A percentile compares a stretch with the other conserved stretches of the same genome.
Evolutionary conservation across 202 grass and related monocot genomes (phyloP).

Genomic region (Schoenoplectus triqueter): DNA sequence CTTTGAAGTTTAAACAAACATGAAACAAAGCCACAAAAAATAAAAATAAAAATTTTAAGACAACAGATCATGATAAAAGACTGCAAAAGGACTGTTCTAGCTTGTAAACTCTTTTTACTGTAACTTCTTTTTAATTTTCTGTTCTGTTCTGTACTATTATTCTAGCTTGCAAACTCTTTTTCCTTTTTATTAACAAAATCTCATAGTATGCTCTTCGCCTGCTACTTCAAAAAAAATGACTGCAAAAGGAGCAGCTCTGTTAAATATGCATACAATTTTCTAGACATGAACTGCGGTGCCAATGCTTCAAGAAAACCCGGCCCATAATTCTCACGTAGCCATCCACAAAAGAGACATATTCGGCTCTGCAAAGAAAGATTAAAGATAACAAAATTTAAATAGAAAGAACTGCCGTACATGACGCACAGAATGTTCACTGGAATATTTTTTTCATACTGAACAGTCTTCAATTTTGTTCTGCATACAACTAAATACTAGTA

Average conservation of each 20-base stretch:
- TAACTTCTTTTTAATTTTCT: too few relatives aligned
- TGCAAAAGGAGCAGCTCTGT: not conserved
- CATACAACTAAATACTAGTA: constrained; percentile 12
- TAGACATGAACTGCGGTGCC: constrained; percentile 73
- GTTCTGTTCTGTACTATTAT: too few relatives aligned
- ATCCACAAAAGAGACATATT: constrained; percentile 77
- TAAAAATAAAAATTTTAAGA: constrained; percentile 9
- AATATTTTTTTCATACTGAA: not conserved
- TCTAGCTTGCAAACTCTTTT: too few relatives aligned
- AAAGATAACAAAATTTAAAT: constrained; percentile 19
- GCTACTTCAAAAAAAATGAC: too few relatives aligned
- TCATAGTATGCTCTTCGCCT: too few relatives aligned
- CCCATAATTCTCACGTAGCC: constrained; percentile 86
- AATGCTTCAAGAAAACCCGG: constrained; percentile 88
- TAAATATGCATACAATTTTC: constrained; percentile 65
- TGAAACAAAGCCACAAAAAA: not conserved
- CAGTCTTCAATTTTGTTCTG: not conserved
- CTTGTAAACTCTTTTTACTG: too few relatives aligned
- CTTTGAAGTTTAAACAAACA: constrained; percentile 13
- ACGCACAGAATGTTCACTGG: not conserved
- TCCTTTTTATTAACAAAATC: too few relatives aligned
- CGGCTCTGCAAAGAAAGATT: constrained; percentile 58
- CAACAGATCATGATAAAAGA: constrained; percentile 25
- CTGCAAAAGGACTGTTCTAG: too few relatives aligned
- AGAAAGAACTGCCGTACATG: not conserved